Evolutionary conservation across 2,329 filamentous ascomycete genomes (phyloP).

Genomic region (Drechslerella coelobrocha): DNA sequence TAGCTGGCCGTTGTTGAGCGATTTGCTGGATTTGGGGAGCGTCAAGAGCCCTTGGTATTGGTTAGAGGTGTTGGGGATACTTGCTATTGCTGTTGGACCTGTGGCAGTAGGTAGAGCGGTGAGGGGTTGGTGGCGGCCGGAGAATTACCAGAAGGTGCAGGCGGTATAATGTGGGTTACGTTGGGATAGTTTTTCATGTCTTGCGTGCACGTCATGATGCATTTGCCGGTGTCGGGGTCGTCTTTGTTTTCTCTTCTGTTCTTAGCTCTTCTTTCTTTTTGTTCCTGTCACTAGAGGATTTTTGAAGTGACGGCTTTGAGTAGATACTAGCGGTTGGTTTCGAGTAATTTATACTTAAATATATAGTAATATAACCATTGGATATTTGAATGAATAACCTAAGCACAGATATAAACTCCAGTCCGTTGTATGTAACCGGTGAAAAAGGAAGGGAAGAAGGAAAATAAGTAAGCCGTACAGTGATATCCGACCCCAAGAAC

Average conservation of each 20-base stretch:
- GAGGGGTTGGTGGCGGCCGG: slow-evolving; percentile 43
- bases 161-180: slow-evolving; percentile 27
- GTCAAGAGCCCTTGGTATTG: slow-evolving; percentile 49
- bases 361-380: not conserved
- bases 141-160: slow-evolving; percentile 48
- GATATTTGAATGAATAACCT: too few relatives aligned
- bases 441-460: not conserved
- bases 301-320: not conserved
- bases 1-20: slow-evolving; percentile 37
- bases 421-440: not conserved
- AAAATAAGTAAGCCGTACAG: not conserved
- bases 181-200: not conserved
- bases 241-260: not conserved
- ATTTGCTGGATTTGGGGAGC: slow-evolving; percentile 44
- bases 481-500: not conserved
- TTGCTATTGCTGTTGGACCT: slow-evolving; percentile 36
- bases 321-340: too few relatives aligned
- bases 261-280: not conserved
- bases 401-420: not conserved
- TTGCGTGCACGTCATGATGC: not conserved
- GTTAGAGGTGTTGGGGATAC: slow-evolving; percentile 34
- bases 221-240: slow-evolving; percentile 2
- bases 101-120: slow-evolving; percentile 34
- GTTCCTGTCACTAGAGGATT: not conserved
- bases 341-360: too few relatives aligned